Percentiles rank a stretch among this genome's conserved stretches.
phyloP scores from a whole-genome alignment of 345 rosid species.

The Geranium rotundifolium region DNA sequence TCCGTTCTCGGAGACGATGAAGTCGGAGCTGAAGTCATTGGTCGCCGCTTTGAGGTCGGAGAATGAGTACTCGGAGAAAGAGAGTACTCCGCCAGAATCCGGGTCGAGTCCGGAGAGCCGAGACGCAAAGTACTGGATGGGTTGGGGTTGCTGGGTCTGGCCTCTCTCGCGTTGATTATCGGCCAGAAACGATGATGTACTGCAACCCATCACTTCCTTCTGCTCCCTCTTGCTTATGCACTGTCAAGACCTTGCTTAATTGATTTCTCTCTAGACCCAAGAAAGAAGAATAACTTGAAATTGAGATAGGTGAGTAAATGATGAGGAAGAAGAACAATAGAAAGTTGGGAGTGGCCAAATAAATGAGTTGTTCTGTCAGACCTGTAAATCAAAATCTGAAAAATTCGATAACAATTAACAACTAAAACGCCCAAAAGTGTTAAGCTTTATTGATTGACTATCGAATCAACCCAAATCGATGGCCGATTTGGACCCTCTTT shows the following conservation, averaged over 20 bases:
- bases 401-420: no score
- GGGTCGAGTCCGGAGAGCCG: conserved; percentile 18
- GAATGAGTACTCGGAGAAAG: conserved; percentile 33
- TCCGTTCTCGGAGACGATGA: conserved; percentile 36
- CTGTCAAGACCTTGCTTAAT: neutral
- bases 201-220: conserved; percentile 53
- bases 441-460: no score
- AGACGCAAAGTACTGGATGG: conserved; percentile 19
- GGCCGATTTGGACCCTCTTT: no score
- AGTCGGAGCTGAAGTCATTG: conserved; percentile 25
- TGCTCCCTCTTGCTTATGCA: neutral
- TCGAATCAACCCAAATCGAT: no score
- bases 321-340: neutral
- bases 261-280: neutral
- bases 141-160: conserved; percentile 16
- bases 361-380: no score
- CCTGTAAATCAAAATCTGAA: no score
- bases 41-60: conserved; percentile 33
- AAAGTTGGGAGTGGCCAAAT: neutral
- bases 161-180: conserved; percentile 32
- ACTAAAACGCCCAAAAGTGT: no score
- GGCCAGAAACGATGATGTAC: conserved; percentile 40
- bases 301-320: neutral
- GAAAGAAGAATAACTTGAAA: neutral
- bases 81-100: conserved; percentile 17